Evolutionary conservation across 106 monocot genomes (phyloP).

Genomic region (Platanthera zijinensis): DNA sequence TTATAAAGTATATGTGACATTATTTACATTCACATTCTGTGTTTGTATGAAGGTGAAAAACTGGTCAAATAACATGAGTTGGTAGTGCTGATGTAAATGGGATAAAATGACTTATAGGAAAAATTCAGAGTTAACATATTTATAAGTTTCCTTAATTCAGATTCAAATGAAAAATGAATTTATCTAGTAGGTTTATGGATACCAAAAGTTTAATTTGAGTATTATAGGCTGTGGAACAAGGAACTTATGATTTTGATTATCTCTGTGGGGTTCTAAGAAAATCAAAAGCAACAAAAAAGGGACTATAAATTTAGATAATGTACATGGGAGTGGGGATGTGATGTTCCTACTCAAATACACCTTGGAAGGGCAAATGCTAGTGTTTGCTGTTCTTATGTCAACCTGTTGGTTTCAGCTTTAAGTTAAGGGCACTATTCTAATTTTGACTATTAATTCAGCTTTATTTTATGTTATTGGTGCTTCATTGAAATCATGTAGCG

Average conservation of each 20-base stretch:
- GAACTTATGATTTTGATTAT: background rate
- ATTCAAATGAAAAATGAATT: no score
- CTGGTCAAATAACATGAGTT: background rate
- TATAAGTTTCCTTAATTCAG: no score
- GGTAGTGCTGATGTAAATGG: background rate
- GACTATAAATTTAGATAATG: background rate
- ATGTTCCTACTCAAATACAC: no score
- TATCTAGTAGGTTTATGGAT: no score
- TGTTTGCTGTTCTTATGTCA: background rate
- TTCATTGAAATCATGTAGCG: background rate
- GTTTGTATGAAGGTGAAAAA: background rate
- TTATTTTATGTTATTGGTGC: background rate
- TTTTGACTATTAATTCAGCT: background rate
- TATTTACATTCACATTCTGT: no score
- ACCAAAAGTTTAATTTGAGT: background rate
- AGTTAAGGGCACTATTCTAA: background rate
- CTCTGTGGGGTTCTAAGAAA: background rate
- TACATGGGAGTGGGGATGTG: no score
- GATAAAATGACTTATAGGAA: background rate
- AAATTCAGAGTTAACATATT: no score
- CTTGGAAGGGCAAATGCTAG: no score
- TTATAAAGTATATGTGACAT: no score
- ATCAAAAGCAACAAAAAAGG: background rate
- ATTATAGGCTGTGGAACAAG: background rate
- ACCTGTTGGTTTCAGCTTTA: background rate